Evolutionary conservation across 1,284 basidiomycete genomes (phyloP).

Genomic region (Abortiporus biennis): DNA sequence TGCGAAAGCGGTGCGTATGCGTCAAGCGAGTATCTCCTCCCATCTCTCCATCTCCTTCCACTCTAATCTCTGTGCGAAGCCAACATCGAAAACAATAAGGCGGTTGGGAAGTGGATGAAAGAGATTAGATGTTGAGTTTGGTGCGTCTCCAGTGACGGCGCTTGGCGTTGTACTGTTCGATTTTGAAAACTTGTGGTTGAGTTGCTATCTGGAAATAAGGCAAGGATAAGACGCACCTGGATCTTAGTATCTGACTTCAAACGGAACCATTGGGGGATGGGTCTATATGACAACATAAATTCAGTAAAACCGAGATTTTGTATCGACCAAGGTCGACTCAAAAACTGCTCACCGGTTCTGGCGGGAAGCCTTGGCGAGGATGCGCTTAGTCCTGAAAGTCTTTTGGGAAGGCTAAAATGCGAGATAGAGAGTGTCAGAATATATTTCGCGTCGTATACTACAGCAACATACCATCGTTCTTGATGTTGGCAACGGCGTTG

Average conservation of each 20-base stretch:
- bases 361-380: conserved; percentile 91
- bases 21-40: neutral
- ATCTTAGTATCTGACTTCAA: conserved; percentile 95
- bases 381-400: conserved; percentile 94
- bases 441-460: neutral
- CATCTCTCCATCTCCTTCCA: conserved; percentile 3
- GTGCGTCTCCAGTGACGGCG: conserved; percentile 93
- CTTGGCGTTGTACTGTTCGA: conserved; percentile 82
- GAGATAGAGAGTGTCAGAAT: neutral
- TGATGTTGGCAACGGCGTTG: conserved; percentile 23
- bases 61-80: conserved; percentile 4
- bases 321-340: too few relatives aligned
- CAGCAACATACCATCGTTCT: conserved; percentile 26
- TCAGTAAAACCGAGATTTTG: conserved; percentile 1
- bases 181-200: conserved; percentile 5
- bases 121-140: conserved; percentile 83
- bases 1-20: conserved; percentile 7
- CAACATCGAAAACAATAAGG: conserved; percentile 3
- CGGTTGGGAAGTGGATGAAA: neutral
- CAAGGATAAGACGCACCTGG: conserved; percentile 65
- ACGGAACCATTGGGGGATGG: conserved; percentile 98
- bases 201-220: conserved; percentile 1
- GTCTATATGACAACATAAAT: conserved; percentile 38
- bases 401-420: conserved; percentile 88
- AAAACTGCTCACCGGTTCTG: conserved; percentile 99